Evolutionary conservation across 139 green algal species (phyloP).

Genomic region (Volvox reticuliferus): DNA sequence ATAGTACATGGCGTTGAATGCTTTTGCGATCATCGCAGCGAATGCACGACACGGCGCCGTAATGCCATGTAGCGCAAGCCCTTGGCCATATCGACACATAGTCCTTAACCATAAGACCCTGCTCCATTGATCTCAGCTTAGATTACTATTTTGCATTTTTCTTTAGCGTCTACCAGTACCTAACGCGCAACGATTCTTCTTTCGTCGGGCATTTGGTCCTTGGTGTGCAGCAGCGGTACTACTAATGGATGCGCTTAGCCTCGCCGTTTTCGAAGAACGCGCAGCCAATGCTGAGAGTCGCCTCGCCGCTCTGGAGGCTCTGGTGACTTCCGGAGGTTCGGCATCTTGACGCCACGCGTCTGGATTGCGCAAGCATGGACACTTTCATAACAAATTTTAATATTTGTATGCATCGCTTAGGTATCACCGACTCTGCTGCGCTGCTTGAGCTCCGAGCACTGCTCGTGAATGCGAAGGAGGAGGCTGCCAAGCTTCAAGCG

Average conservation of each 20-base stretch:
- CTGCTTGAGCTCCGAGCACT: slow-evolving; percentile 22
- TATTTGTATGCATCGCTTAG: background rate
- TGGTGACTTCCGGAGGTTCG: background rate
- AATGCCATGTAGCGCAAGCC: no score
- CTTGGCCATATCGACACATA: no score
- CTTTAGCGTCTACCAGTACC: background rate
- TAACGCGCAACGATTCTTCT: no score
- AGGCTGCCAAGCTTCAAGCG: background rate
- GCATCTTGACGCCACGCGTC: background rate
- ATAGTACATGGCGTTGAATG: no score
- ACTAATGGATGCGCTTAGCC: slow-evolving; percentile 18
- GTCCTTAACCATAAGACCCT: no score
- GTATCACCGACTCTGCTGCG: background rate
- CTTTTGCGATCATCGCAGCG: no score
- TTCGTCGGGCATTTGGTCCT: no score
- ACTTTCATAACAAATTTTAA: no score
- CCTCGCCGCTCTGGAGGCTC: slow-evolving; percentile 13
- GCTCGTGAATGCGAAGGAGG: slow-evolving; percentile 35
- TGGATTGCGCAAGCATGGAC: no score
- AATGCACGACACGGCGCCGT: no score
- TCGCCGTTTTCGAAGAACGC: slow-evolving; percentile 44
- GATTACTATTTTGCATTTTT: background rate
- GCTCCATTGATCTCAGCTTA: no score
- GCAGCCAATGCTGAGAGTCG: slow-evolving; percentile 26
- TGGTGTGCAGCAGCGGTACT: background rate